Evolutionary conservation across 495 filamentous ascomycete genomes (phyloP), one percentile per base, ranked within the genome.

Genomic region (Penicillium waksmanii): DNA sequence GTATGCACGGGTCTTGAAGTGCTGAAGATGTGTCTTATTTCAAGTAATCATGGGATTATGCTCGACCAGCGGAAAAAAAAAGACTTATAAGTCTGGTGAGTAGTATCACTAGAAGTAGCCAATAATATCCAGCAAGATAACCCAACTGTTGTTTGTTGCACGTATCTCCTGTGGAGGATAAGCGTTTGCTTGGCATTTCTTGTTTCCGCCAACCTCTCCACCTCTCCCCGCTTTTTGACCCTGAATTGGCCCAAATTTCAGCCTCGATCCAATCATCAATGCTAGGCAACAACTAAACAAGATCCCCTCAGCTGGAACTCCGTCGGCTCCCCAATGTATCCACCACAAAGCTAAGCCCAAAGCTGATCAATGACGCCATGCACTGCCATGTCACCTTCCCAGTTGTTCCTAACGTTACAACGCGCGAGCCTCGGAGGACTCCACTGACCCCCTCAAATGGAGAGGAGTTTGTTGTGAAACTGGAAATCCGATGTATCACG

Each of bases 321-420:
- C 46, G 46, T 48, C 46, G 46, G 46, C 9, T 48, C 23, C 31
- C 46, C 46, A 10, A 25, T 9, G 6, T 10, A 12, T 46, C 42
- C 42, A 46, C 42, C 8, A 17, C 18, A 17, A 46, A 9, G 36
- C 42, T 17, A 46, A 46, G n/a, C 19, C 35, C 5, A 23, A 36
- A 57, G 48, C 17, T 42, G 15, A 27, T 11, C 48, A 59, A 59
- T 53, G 56, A 59, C 44, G 49, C 25, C 49, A 57, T 57, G 1
- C 5, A 8, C 42, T 15, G 34, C 31, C 34, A 56, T 60, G 53
- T 63, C 54, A 57, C 54, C 61, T 60, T 66, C 60, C 57, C 43
- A 57, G 56, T 59, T 64, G 40, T 35, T 12, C 25, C 21, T 56
- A 53, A 59, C 46, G 65, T 67, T 64, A 31, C 65, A 67, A 55